Conservation (phyloP, 2,329 filamentous ascomycete species). For the Cercospora citrullina region DNA sequence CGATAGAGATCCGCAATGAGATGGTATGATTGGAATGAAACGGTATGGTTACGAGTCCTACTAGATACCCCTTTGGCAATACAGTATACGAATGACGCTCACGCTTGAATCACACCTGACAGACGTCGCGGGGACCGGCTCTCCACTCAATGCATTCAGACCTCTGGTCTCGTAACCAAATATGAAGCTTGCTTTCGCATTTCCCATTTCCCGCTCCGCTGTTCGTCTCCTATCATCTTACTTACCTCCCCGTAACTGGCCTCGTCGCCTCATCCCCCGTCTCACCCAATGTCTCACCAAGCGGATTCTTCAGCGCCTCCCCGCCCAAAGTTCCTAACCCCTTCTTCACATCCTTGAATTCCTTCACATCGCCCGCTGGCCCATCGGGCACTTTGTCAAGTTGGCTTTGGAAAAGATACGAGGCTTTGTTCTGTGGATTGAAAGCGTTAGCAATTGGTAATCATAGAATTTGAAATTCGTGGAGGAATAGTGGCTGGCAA, state of each 20-base stretch:
- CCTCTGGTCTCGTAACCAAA: not conserved
- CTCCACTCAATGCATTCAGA: not conserved
- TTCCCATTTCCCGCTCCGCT: not conserved
- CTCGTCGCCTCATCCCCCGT: conserved; percentile 30
- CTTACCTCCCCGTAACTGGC: conserved; percentile 31
- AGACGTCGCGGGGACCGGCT: not conserved
- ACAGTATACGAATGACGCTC: not conserved
- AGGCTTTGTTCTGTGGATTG: conserved; percentile 44
- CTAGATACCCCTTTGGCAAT: not conserved
- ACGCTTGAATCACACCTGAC: not conserved
- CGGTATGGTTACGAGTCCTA: not conserved
- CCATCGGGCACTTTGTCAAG: conserved; percentile 34
- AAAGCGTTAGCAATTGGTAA: not conserved
- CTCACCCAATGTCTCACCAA: conserved; percentile 38
- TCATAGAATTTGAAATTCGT: too few species aligned
- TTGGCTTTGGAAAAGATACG: conserved; percentile 37
- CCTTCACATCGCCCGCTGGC: conserved; percentile 35
- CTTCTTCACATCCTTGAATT: conserved; percentile 36
- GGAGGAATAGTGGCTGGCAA: too few species aligned
- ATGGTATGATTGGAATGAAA: conserved; percentile 4
- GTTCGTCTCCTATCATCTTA: too few species aligned
- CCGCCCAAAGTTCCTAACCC: conserved; percentile 37
- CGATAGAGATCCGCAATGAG: not conserved
- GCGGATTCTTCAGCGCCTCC: conserved; percentile 40
- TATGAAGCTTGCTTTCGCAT: not conserved